phyloP scores from a whole-genome alignment of 129 eudicot species.

The Dittrichia graveolens region DNA sequence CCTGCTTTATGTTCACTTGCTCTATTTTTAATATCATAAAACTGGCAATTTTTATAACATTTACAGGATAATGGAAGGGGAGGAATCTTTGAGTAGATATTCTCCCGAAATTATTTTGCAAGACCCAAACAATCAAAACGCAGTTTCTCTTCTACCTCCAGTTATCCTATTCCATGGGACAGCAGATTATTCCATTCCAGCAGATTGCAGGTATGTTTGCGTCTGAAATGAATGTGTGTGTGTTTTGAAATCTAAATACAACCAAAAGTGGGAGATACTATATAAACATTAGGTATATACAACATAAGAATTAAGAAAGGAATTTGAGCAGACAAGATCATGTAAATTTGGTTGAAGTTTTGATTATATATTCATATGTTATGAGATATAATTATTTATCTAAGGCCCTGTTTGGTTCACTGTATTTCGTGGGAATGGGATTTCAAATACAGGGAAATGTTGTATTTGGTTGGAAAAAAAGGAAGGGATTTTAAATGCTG shows the following conservation, averaged over 20 bases:
- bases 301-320: neutral
- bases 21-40: neutral
- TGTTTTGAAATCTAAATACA: neutral
- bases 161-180: conserved; percentile 79
- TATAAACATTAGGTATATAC: neutral
- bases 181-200: conserved; percentile 84
- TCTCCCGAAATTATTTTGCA: conserved; percentile 84
- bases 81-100: conserved; percentile 62
- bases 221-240: neutral
- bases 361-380: neutral
- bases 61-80: conserved; percentile 88
- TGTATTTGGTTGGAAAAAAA: too few species aligned
- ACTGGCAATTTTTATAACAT: conserved; percentile 4
- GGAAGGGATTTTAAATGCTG: too few species aligned
- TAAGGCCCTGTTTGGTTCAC: too few species aligned
- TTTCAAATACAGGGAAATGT: too few species aligned
- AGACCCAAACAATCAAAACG: conserved; percentile 55
- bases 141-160: conserved; percentile 77
- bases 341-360: neutral
- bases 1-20: neutral
- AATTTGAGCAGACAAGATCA: neutral
- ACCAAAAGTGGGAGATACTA: neutral
- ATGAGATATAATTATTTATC: neutral
- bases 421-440: too few species aligned
- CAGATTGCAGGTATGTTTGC: conserved; percentile 64